Evolutionary conservation across 1,284 basidiomycete genomes (phyloP).

Genomic region (Pseudomicrostroma phylloplanum): DNA sequence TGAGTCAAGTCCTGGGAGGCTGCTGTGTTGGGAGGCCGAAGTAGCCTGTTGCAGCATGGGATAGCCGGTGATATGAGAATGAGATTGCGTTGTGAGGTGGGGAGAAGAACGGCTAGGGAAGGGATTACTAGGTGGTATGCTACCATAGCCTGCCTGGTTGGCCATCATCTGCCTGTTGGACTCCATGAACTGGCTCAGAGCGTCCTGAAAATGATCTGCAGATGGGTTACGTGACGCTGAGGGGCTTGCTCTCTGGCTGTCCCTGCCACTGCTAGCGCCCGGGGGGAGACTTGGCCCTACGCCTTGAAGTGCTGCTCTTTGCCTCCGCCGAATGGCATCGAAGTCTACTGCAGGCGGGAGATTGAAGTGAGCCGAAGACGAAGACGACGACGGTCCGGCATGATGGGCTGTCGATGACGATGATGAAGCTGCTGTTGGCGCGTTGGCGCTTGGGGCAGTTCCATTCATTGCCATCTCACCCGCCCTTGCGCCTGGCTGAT

Average conservation of each 20-base stretch:
- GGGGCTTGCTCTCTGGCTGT: conserved; percentile 2
- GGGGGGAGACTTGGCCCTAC: neutral
- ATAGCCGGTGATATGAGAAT: neutral
- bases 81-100: no score
- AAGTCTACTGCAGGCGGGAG: conserved; percentile 7
- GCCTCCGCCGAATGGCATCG: conserved; percentile 5
- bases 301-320: neutral
- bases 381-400: neutral
- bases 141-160: neutral
- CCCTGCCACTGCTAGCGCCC: neutral
- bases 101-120: no score
- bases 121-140: no score
- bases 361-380: neutral
- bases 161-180: neutral
- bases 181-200: conserved; percentile 4
- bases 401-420: conserved; percentile 3
- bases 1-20: no score
- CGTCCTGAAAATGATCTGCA: neutral
- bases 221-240: neutral
- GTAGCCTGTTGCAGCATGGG: neutral
- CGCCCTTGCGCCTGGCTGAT: no score
- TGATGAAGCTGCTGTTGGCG: neutral
- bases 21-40: no score
- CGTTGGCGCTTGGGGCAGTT: no score
- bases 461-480: no score